Conservation (phyloP, 129 eudicot species). For the Cynara cardunculus region DNA sequence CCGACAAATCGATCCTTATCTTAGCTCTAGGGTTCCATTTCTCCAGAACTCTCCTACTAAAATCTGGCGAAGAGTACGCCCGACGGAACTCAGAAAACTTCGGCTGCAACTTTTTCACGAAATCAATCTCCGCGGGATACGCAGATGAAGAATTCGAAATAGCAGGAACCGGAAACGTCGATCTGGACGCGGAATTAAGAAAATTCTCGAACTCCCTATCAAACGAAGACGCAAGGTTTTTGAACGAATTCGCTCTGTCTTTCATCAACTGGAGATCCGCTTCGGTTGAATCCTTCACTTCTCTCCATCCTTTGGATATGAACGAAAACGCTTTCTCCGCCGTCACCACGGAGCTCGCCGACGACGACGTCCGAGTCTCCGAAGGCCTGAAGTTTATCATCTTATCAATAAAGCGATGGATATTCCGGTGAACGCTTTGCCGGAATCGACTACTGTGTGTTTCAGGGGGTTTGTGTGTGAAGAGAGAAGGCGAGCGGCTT, state of each 20-base stretch:
- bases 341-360: slow-evolving; percentile 44
- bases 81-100: slow-evolving; percentile 65
- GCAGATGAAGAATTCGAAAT: slow-evolving; percentile 45
- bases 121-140: slow-evolving; percentile 71
- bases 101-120: slow-evolving; percentile 69
- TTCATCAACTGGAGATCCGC: slow-evolving; percentile 84
- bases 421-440: background rate
- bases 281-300: slow-evolving; percentile 75
- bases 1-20: slow-evolving; percentile 67
- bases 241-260: slow-evolving; percentile 77
- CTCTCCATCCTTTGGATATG: slow-evolving; percentile 88
- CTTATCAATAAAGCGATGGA: background rate
- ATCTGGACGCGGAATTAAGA: slow-evolving; percentile 65
- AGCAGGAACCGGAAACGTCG: slow-evolving; percentile 61
- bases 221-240: slow-evolving; percentile 61
- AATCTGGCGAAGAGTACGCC: slow-evolving; percentile 84
- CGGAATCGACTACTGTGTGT: background rate
- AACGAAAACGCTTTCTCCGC: slow-evolving; percentile 89
- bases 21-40: slow-evolving; percentile 62
- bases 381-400: slow-evolving; percentile 54
- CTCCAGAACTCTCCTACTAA: slow-evolving; percentile 53
- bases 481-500: background rate
- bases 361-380: slow-evolving; percentile 38
- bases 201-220: slow-evolving; percentile 83
- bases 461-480: background rate